phyloP scores from a whole-genome alignment of 2,329 filamentous ascomycete species.

The Xylariaceae sp. region DNA sequence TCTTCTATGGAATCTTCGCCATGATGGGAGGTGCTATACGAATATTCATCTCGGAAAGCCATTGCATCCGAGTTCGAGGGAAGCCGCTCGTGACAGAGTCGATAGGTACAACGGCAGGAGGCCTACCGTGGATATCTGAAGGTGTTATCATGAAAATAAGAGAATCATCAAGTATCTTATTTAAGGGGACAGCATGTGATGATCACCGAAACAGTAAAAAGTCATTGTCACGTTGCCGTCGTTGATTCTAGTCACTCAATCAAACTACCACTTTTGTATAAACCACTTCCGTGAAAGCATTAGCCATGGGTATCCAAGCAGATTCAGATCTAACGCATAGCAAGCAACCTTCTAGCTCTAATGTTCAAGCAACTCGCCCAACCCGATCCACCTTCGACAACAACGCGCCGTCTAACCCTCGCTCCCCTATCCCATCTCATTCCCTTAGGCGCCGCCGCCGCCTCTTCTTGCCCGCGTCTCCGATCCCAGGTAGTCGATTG shows the following conservation, averaged over 20 bases:
- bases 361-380: not conserved
- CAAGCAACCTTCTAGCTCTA: not conserved
- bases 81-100: not conserved
- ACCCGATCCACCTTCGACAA: not conserved
- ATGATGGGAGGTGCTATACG: conserved; percentile 2
- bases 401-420: not conserved
- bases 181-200: too few relatives aligned
- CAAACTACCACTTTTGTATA: not conserved
- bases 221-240: too few relatives aligned
- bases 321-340: not conserved
- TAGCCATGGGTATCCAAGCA: not conserved
- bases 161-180: too few relatives aligned
- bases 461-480: conserved; percentile 26
- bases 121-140: too few relatives aligned
- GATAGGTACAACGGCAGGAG: not conserved
- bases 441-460: conserved; percentile 5
- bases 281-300: not conserved
- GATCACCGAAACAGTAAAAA: too few relatives aligned
- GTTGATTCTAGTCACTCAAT: not conserved
- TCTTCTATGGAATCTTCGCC: not conserved
- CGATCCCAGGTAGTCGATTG: conserved; percentile 58
- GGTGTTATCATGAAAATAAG: too few relatives aligned
- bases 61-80: not conserved
- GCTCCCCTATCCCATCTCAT: not conserved
- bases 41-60: not conserved